Base-by-base conservation (phyloP, 192 early-diverging fungal species). In the Coemansia sp. region DNA sequence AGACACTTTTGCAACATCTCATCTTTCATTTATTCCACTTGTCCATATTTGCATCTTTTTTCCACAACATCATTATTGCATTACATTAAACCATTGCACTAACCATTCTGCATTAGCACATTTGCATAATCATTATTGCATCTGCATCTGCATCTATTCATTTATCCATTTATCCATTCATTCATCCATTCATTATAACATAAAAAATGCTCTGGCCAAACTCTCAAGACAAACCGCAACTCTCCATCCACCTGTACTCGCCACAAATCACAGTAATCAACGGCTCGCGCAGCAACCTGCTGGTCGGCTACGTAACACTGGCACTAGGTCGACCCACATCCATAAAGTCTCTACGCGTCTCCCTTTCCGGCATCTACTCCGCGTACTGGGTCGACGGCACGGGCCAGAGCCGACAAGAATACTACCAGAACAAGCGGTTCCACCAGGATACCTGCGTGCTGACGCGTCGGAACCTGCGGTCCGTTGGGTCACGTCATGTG, bases 371-470 rank as follows among this genome's bases (percentile, higher is more conserved):
- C 58, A 58, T 47, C 5, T 76, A 76, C 51, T 59, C 66, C 14
- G 59, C 67, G 2, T 55, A 47, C 58, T 76, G 66, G 73, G 19
- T 48, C 12, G 51, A 59, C 11, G 66, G 66, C 14, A n/a, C 53
- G 1, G 73, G 67, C 0, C 62, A 48, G 22, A 61, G 33, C 23
- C 59, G 63, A 2, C 51, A 62, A 15, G 63, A 69, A 18, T 69
- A 66, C 30, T 69, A 50, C 34, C 66, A 68, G 45, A 55, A 76
- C 59, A 68, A 64, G 34, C 45, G 44, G 39, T 69, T 76, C 34
- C 62, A 66, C 47, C 38, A 48, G 49, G 66, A 76, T 14, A 47
- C 33, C 4, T 41, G 47, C 13, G 15, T 27, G 23, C 57, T 73
- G 18, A 55, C 65, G 10, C 19, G 49, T 19, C 18, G 30, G 5